Conservation (phyloP, 345 rosid species). For the Ceriops tagal region DNA sequence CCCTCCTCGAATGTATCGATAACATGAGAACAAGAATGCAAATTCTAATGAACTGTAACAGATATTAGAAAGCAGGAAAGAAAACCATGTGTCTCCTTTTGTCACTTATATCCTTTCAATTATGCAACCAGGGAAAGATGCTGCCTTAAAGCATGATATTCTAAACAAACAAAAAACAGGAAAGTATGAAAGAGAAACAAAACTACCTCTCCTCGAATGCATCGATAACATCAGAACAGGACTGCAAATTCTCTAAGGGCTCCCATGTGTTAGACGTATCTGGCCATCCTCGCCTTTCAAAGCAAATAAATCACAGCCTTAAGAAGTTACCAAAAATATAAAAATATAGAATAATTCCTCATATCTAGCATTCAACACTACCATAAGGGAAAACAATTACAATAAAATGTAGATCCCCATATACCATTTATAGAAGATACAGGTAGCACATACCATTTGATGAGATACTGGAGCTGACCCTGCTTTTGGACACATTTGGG, state of each 20-base stretch:
- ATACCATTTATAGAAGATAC: neutral
- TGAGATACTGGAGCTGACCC: constrained; percentile 95
- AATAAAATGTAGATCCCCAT: neutral
- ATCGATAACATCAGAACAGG: constrained; percentile 90
- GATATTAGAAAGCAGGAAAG: too few species aligned
- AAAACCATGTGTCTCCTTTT: neutral
- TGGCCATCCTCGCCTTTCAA: constrained; percentile 96
- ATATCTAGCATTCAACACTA: too few species aligned
- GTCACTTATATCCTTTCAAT: constrained; percentile 3
- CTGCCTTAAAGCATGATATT: neutral
- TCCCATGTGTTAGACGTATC: constrained; percentile 98
- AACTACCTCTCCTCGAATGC: constrained; percentile 88
- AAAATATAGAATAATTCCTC: neutral
- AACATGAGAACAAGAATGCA: constrained; percentile 81
- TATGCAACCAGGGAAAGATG: neutral
- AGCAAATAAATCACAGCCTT: neutral
- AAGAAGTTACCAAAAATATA: neutral
- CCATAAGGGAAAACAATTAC: neutral
- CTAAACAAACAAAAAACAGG: neutral
- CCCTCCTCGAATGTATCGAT: constrained; percentile 89
- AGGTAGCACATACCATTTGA: constrained; percentile 73
- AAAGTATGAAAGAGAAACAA: neutral
- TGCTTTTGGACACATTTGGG: constrained; percentile 28
- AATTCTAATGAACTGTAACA: constrained; percentile 33
- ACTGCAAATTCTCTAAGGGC: constrained; percentile 84